Percentiles rank a stretch among this genome's conserved stretches.
phyloP scores from a whole-genome alignment of 1,284 basidiomycete genomes.

The Trichosporon faecale region DNA sequence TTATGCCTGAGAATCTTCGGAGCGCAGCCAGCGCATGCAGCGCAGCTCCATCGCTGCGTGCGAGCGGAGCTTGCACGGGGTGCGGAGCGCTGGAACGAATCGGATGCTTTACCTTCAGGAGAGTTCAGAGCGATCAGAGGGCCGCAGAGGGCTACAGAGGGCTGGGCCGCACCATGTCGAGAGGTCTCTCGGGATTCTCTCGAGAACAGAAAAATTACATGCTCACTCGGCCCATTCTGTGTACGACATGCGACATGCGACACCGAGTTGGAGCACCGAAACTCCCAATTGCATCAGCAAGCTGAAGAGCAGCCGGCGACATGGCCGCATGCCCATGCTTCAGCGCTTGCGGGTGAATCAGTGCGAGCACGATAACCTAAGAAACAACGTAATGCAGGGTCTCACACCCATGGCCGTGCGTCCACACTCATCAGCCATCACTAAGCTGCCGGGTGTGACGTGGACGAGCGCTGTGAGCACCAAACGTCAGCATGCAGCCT shows the following conservation, averaged over 20 bases:
- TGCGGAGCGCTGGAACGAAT: not conserved
- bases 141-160: too few species aligned
- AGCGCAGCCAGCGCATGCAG: too few species aligned
- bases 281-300: too few species aligned
- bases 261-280: too few species aligned
- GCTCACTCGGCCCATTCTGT: not conserved
- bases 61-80: not conserved
- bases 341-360: not conserved
- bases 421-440: not conserved
- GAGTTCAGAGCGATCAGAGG: too few species aligned
- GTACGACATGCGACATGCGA: too few species aligned
- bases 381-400: constrained; percentile 1
- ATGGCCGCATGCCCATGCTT: too few species aligned
- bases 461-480: not conserved
- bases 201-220: not conserved
- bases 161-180: not conserved
- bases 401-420: not conserved
- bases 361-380: not conserved
- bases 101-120: not conserved
- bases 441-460: not conserved
- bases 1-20: not conserved
- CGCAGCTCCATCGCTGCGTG: too few species aligned
- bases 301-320: too few species aligned
- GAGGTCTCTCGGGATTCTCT: not conserved
- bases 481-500: not conserved